These are phyloP conservation scores for Claviceps digitariae DNA, from an alignment of 2,329 filamentous ascomycete genomes.

Conservation along the genomic window DNA sequence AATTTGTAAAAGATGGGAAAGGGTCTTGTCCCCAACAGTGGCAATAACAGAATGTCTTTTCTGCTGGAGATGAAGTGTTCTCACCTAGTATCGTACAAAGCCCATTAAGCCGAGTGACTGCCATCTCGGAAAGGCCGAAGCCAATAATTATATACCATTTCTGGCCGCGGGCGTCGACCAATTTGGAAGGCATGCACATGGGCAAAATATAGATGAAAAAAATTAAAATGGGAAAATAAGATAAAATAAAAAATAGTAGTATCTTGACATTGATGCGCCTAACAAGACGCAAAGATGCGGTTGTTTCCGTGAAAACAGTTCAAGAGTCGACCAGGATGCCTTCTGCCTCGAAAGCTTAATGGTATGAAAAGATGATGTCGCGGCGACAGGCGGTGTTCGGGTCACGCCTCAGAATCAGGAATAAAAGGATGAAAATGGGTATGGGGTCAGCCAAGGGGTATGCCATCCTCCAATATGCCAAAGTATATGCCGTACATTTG, in stretches of 20 bases:
- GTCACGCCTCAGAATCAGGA: background rate
- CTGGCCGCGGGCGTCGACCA: background rate
- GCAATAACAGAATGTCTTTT: background rate
- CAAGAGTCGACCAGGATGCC: background rate
- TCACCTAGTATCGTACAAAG: background rate
- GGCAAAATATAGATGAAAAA: too few relatives aligned
- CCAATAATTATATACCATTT: background rate
- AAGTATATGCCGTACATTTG: background rate
- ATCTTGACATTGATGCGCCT: slow-evolving; percentile 4
- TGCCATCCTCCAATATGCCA: background rate
- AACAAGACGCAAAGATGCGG: background rate
- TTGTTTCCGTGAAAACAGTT: slow-evolving; percentile 7
- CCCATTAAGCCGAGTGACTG: background rate
- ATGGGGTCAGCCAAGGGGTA: background rate
- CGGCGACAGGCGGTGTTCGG: background rate
- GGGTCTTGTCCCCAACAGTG: background rate
- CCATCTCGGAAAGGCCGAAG: background rate
- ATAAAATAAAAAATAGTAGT: background rate
- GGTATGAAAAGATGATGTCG: background rate
- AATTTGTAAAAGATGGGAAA: background rate
- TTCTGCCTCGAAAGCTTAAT: background rate
- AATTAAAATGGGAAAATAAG: too few relatives aligned
- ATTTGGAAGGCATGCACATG: background rate
- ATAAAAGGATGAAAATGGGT: slow-evolving; percentile 1
- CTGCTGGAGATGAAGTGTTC: too few relatives aligned